These are phyloP conservation scores for Naematelia encephala DNA, from an alignment of 768 basidiomycete genomes.

Conservation along the genomic window DNA sequence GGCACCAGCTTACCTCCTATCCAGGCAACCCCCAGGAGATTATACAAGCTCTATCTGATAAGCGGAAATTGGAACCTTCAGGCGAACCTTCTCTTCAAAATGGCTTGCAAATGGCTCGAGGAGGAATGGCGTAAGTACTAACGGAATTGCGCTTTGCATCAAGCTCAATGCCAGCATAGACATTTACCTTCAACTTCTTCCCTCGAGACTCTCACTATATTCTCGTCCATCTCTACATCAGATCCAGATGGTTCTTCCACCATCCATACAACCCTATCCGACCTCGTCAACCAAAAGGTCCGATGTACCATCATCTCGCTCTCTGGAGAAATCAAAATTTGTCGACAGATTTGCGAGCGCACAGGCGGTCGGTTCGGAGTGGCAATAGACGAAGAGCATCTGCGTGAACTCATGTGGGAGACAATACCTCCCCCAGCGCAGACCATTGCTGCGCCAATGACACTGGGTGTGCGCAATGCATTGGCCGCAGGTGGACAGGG, in stretches of 20 bases:
- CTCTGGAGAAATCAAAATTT: constrained; percentile 97
- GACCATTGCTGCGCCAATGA: constrained; percentile 39
- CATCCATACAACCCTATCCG: constrained; percentile 88
- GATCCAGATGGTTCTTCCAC: constrained; percentile 73
- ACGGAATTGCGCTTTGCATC: constrained; percentile 2
- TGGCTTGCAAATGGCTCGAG: constrained; percentile 91
- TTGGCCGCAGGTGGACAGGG: constrained; percentile 56
- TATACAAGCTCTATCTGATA: constrained; percentile 75
- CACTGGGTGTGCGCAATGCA: constrained; percentile 51
- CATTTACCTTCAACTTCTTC: constrained; percentile 98
- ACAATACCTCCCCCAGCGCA: constrained; percentile 86
- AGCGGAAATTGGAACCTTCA: constrained; percentile 79
- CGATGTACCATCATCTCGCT: constrained; percentile 90
- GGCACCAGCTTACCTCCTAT: background rate
- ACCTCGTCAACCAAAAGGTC: constrained; percentile 74
- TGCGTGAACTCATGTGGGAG: constrained; percentile 92
- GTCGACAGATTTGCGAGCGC: constrained; percentile 82
- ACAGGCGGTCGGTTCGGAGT: constrained; percentile 90
- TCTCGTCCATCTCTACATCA: constrained; percentile 92
- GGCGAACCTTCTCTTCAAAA: constrained; percentile 97
- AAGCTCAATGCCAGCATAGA: constrained; percentile 53
- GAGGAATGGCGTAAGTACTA: constrained; percentile 78
- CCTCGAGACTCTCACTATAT: constrained; percentile 87
- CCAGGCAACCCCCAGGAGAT: constrained; percentile 94
- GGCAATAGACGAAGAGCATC: constrained; percentile 97